Percentiles rank a stretch among this genome's conserved stretches.
Conservation (phyloP, 805 yeast genomes). For the Saccharomycopsis sp. region DNA sequence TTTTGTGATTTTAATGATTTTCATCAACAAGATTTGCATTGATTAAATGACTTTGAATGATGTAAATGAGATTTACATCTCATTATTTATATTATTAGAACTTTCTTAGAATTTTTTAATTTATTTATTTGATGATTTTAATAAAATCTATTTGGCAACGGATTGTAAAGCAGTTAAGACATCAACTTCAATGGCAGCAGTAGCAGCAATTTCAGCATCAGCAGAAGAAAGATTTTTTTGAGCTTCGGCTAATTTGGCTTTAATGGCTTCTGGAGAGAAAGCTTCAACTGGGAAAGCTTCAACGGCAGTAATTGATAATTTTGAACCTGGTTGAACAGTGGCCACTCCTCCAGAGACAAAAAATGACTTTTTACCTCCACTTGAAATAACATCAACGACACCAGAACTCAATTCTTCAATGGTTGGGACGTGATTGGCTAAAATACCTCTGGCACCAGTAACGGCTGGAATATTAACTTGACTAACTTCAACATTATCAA, state of each 20-base stretch:
- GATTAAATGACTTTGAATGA: too few species aligned
- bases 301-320: constrained; percentile 81
- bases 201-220: constrained; percentile 84
- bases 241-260: constrained; percentile 80
- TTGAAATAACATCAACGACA: constrained; percentile 81
- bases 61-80: too few species aligned
- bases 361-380: constrained; percentile 64
- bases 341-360: constrained; percentile 97
- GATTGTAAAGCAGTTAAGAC: constrained; percentile 89
- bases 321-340: constrained; percentile 89
- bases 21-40: too few species aligned
- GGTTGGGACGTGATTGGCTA: constrained; percentile 96
- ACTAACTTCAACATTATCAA: constrained; percentile 35
- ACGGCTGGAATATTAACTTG: constrained; percentile 95
- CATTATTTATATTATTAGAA: not conserved
- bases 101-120: not conserved
- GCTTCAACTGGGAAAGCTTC: constrained; percentile 92
- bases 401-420: constrained; percentile 97
- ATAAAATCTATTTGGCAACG: constrained; percentile 56
- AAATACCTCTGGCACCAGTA: constrained; percentile 92
- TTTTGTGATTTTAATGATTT: too few species aligned
- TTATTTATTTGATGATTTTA: not conserved
- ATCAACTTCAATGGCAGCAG: constrained; percentile 91
- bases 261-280: constrained; percentile 72
- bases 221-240: constrained; percentile 79